Evolutionary conservation across 768 basidiomycete genomes (phyloP), one percentile per base, ranked within the genome.

Genomic region (Psilocybe tampanensis): DNA sequence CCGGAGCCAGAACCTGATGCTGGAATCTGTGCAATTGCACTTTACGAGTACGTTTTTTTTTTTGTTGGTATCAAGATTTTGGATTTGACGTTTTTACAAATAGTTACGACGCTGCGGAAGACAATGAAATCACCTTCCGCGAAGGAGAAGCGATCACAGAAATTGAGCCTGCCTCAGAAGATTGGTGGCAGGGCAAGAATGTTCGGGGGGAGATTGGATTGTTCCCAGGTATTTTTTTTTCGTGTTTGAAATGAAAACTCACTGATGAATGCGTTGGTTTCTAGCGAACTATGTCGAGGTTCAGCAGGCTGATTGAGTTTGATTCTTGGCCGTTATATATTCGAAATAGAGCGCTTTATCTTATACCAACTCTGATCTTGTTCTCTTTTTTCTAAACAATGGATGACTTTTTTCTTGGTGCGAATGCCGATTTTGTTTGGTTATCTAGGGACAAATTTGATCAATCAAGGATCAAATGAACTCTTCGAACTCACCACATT

Each of bases 21-120:
- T 60, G 90, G 89, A 15, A 71, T 84, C 52, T 73, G 75, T 15
- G 89, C 88, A 1, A 68, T 89, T 26, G 88, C 87, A 0, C 63
- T 88, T 3, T 94, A 90, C 68, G 88, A 86, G 89, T 92, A 65
- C 63, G 87, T 76, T 26, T 34, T 7, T 34, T 23, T 13, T 1
- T 41, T 43, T 44, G 32, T 44, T 32, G 4, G 4, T 44, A 21
- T 32, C 1, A 26, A 44, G 29, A 29, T 22, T 18, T 9, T 17
- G 2, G 9, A n/a, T 8, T 51, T 29, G 50, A 43, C 43, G 45
- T 24, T 55, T 8, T 60, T 44, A 43, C 32, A 13, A 52, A 7
- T 47, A 95, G 92, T 60, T 96, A 95, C 65, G 92, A 94, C 9
- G 92, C 95, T 0, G 85, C 85, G 0, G 95, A 97, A 68, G 94